Evolutionary conservation across 768 basidiomycete species (phyloP), one percentile per base, ranked within the genome.

Genomic region (Amanita subjunquillea): DNA sequence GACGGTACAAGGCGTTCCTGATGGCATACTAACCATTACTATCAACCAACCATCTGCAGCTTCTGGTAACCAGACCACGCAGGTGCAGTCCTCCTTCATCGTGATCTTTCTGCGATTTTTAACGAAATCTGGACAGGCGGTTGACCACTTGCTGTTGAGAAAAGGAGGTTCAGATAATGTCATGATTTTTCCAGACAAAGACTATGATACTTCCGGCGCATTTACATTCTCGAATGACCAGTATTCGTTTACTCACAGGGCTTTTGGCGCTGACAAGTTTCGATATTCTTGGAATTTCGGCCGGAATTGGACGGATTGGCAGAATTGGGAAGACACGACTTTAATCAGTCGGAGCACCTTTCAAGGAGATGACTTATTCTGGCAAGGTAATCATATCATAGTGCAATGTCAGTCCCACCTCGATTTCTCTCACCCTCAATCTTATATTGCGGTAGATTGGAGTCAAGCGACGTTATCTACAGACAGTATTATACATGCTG

Each of bases 221-320:
- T 80, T 88, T 62, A 71, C 73, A 15, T 70, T 75, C 49, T 73
- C 79, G 8, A 69, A 79, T 54, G 83, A 79, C 51, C 70, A 83
- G 55, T 93, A 86, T 65, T 78, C 74, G 5, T 90, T 91, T 65
- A 79, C 79, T 0, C 93, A 96, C 68, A 78, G 76, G 42, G 92
- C 93, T 4, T 76, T 77, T 51, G 93, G 93, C 44, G 92, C 93
- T 15, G 91, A 95, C 56, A 80, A 70, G 72, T 84, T 91, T 71
- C 78, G 93, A 42, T 94, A 91, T 66, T 84, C 90, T 10, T 80
- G 82, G 71, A 84, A 94, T 70, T 95, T 86, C 60, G 91, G 89
- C 7, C 75, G 78, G 63, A 87, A 78, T 58, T 95, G 92, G 91
- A 76, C 87, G 4, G 64, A 74, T 17, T 95, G 93, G 93, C 68